Evolutionary conservation across 1,139 yeast species (phyloP).

Genomic region (Zygoascus hellenicus): DNA sequence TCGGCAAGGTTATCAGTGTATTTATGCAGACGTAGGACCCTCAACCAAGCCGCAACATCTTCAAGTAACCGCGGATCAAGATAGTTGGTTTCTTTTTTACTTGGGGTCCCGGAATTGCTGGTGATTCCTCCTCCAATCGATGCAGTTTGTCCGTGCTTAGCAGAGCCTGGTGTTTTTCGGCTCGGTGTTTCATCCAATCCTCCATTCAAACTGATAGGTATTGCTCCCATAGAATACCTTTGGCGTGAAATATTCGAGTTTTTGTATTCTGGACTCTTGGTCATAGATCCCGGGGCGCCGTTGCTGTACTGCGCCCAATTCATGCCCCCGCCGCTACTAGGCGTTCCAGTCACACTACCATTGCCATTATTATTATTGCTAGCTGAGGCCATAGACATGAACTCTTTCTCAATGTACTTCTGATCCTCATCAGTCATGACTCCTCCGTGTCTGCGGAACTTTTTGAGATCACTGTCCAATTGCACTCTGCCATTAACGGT

Average conservation of each 20-base stretch:
- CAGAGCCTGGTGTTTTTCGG: neutral
- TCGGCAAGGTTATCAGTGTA: constrained; percentile 80
- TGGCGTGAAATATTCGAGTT: neutral
- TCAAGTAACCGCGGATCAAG: constrained; percentile 57
- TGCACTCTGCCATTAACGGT: constrained; percentile 18
- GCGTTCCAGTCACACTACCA: neutral
- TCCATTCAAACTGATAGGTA: no score
- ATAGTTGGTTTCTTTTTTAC: constrained; percentile 45
- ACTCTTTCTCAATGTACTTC: constrained; percentile 19
- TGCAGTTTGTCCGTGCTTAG: neutral
- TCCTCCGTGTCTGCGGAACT: constrained; percentile 24
- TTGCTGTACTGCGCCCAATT: neutral
- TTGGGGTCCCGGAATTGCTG: constrained; percentile 4
- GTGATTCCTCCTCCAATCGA: constrained; percentile 8
- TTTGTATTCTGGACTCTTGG: neutral
- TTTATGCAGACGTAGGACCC: constrained; percentile 83
- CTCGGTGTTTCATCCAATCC: constrained; percentile 1
- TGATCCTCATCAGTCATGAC: constrained; percentile 21
- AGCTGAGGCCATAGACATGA: constrained; percentile 3
- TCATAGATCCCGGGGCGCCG: neutral
- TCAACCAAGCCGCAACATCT: constrained; percentile 90
- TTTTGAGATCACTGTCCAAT: constrained; percentile 24
- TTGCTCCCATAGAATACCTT: neutral
- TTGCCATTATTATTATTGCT: neutral
- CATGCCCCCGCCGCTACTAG: neutral